These are phyloP conservation scores for Ceraceosorus guamensis DNA, from an alignment of 1,284 basidiomycete species.

Conservation along the genomic window DNA sequence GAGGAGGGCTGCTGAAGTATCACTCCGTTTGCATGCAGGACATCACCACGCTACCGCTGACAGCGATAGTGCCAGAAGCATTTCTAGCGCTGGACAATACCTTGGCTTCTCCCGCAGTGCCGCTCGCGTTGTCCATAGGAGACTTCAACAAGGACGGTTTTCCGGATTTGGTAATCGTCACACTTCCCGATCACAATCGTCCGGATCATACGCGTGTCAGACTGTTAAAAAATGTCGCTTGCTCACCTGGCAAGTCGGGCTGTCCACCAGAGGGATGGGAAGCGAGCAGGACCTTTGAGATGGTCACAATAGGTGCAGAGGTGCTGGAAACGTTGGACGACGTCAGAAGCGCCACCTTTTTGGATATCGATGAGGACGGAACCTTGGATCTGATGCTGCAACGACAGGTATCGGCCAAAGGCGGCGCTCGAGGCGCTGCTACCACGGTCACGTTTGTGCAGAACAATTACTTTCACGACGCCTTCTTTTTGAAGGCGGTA, in stretches of 20 bases:
- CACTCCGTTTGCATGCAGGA: conserved; percentile 51
- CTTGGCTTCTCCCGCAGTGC: conserved; percentile 56
- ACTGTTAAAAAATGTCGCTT: conserved; percentile 67
- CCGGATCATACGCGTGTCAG: conserved; percentile 56
- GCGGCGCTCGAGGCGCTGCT: no score
- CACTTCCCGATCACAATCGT: conserved; percentile 51
- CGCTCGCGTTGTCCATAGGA: conserved; percentile 72
- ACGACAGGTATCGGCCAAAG: conserved; percentile 47
- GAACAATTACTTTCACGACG: conserved; percentile 97
- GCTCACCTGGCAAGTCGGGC: conserved; percentile 46
- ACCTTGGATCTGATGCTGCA: conserved; percentile 88
- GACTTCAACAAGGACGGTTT: conserved; percentile 92
- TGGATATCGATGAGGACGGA: conserved; percentile 95
- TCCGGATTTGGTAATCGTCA: conserved; percentile 70
- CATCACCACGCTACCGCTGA: conserved; percentile 63
- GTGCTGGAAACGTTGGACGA: conserved; percentile 65
- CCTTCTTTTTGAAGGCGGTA: conserved; percentile 95
- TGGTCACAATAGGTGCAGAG: conserved; percentile 54
- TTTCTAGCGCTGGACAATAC: conserved; percentile 64
- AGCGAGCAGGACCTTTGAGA: conserved; percentile 15
- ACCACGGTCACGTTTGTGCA: conserved; percentile 68
- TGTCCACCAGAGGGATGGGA: conserved; percentile 16
- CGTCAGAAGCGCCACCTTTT: conserved; percentile 69
- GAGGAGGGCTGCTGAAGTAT: no score
- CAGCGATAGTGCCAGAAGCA: conserved; percentile 52